Evolutionary conservation across 164 flowering plant species (phyloP).

Genomic region (Magnolia changhungtana): DNA sequence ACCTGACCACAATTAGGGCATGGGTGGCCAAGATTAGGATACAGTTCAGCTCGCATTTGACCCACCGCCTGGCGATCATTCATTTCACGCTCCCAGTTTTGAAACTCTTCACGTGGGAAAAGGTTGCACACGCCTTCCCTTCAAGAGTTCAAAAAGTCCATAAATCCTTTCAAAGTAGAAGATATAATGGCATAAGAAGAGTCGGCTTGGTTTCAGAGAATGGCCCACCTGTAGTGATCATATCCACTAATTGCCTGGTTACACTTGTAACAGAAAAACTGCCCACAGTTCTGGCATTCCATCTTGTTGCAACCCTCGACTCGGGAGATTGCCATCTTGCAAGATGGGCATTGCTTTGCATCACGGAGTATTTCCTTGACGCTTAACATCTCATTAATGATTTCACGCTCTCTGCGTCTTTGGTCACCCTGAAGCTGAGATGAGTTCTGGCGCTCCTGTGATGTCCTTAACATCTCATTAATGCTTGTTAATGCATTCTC

Average conservation of each 20-base stretch:
- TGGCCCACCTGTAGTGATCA: slow-evolving; percentile 71
- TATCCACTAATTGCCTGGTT: slow-evolving; percentile 69
- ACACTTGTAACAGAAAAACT: slow-evolving; percentile 77
- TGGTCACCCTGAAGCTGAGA: slow-evolving; percentile 49
- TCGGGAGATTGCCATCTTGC: slow-evolving; percentile 83
- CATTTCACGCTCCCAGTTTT: slow-evolving; percentile 49
- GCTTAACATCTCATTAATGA: slow-evolving; percentile 78
- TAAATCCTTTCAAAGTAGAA: slow-evolving; percentile 6
- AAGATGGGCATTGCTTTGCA: slow-evolving; percentile 86
- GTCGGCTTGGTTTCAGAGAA: background rate
- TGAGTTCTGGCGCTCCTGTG: slow-evolving; percentile 76
- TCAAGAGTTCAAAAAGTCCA: slow-evolving; percentile 5
- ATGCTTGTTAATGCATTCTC: background rate
- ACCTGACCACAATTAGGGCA: slow-evolving; percentile 77
- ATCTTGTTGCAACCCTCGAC: slow-evolving; percentile 95
- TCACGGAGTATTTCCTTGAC: slow-evolving; percentile 57
- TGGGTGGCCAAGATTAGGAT: slow-evolving; percentile 29
- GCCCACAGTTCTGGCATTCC: slow-evolving; percentile 75
- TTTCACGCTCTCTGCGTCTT: slow-evolving; percentile 53
- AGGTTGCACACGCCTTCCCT: slow-evolving; percentile 63
- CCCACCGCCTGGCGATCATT: slow-evolving; percentile 50
- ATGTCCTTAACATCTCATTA: background rate
- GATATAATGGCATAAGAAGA: background rate
- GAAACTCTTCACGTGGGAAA: slow-evolving; percentile 56
- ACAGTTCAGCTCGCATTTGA: slow-evolving; percentile 46